Percentiles rank a stretch among this genome's conserved stretches.
Conservation (phyloP, 805 yeast genomes). For the Candida silvicultrix region DNA sequence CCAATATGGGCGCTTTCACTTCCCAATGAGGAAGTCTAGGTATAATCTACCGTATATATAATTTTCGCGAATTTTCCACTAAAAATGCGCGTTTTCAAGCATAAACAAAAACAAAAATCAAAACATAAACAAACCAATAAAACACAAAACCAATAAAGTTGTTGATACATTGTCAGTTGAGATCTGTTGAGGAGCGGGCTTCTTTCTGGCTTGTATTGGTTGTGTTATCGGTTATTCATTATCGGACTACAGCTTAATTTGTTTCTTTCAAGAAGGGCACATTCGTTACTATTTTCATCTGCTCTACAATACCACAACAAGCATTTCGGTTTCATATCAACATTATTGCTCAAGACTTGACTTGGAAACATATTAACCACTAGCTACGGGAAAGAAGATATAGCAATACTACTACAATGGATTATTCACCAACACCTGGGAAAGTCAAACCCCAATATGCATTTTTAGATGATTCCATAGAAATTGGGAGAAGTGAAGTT, state of each 20-base stretch:
- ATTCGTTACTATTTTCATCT: background rate
- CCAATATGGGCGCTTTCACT: too few relatives aligned
- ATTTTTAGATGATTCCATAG: conserved; percentile 19
- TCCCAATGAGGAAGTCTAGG: background rate
- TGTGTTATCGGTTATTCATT: too few relatives aligned
- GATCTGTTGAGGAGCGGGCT: too few relatives aligned
- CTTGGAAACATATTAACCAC: background rate
- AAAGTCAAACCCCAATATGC: conserved; percentile 16
- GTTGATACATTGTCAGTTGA: too few relatives aligned
- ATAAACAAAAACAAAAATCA: background rate
- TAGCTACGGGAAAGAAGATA: too few relatives aligned
- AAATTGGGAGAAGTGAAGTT: conserved; percentile 12
- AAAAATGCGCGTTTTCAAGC: background rate
- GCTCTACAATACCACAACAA: too few relatives aligned
- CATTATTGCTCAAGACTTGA: background rate
- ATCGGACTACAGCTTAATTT: too few relatives aligned
- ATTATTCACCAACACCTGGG: conserved; percentile 21
- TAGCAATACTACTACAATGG: conserved; percentile 9
- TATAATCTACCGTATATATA: background rate
- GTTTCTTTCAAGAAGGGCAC: background rate
- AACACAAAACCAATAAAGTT: background rate
- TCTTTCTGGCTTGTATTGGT: too few relatives aligned
- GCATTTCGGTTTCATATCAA: background rate
- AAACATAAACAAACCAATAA: background rate
- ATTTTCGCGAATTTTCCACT: too few relatives aligned